Percentiles rank a stretch among this genome's conserved stretches.
phyloP scores from a whole-genome alignment of 2,329 filamentous ascomycete genomes.

The Penicillium sp. region DNA sequence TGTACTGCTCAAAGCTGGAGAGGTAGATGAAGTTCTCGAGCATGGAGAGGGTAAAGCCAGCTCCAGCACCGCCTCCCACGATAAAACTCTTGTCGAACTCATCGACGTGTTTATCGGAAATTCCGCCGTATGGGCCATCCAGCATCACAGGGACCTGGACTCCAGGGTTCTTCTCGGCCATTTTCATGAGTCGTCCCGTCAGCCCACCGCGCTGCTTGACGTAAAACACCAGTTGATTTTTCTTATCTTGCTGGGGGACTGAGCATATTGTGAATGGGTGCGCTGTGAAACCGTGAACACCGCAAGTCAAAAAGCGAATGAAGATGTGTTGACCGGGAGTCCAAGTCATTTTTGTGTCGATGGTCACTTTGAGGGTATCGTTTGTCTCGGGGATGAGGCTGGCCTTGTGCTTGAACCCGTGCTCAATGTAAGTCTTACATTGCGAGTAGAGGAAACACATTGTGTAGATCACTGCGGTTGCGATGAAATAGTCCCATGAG shows the following conservation, averaged over 20 bases:
- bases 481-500: constrained; percentile 66
- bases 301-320: constrained; percentile 51
- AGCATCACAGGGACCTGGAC: constrained; percentile 50
- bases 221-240: constrained; percentile 55
- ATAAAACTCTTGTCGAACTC: constrained; percentile 50
- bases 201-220: constrained; percentile 54
- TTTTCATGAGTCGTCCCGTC: constrained; percentile 49
- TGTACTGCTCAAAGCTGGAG: background rate
- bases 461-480: constrained; percentile 55
- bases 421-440: constrained; percentile 51
- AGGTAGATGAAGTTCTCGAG: constrained; percentile 28
- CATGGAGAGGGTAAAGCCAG: constrained; percentile 56
- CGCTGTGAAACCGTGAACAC: constrained; percentile 47
- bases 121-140: constrained; percentile 62
- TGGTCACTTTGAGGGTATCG: constrained; percentile 45
- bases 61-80: constrained; percentile 59
- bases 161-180: constrained; percentile 42
- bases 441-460: constrained; percentile 50
- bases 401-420: constrained; percentile 51
- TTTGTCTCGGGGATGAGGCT: constrained; percentile 44
- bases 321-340: constrained; percentile 58
- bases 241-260: constrained; percentile 34
- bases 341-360: constrained; percentile 52
- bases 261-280: constrained; percentile 62
- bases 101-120: constrained; percentile 38